These are phyloP conservation scores for Rheum nobile DNA, from an alignment of 148 eudicot genomes.

Conservation along the genomic window DNA sequence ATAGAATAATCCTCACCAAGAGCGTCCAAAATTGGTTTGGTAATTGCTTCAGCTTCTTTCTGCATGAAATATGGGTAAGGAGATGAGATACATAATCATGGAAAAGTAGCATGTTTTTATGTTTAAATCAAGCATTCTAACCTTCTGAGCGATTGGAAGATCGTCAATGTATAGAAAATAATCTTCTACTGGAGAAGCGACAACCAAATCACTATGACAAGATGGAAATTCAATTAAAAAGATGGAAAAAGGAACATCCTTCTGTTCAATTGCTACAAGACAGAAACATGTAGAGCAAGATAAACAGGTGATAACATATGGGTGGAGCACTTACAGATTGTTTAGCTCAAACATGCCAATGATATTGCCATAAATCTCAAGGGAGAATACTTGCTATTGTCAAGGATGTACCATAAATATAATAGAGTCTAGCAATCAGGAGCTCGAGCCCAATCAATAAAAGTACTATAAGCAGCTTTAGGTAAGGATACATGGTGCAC, in stretches of 20 bases:
- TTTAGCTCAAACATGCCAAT: conserved; percentile 98
- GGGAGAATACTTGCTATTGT: conserved; percentile 66
- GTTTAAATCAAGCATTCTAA: conserved; percentile 13
- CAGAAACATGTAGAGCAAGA: background rate
- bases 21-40: conserved; percentile 66
- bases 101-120: background rate
- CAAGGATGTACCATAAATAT: conserved; percentile 24
- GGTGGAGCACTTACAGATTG: conserved; percentile 70
- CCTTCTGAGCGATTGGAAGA: conserved; percentile 63
- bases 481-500: conserved; percentile 80
- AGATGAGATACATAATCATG: background rate
- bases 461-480: background rate
- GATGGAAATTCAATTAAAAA: conserved; percentile 9
- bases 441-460: background rate
- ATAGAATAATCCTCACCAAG: conserved; percentile 79
- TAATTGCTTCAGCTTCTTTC: conserved; percentile 64
- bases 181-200: conserved; percentile 91
- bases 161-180: conserved; percentile 76
- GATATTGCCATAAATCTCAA: conserved; percentile 77
- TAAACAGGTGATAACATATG: background rate
- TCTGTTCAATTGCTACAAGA: background rate
- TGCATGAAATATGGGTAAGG: conserved; percentile 16
- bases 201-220: conserved; percentile 88
- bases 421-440: background rate
- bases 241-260: background rate